Base-by-base conservation (phyloP, 2,329 filamentous ascomycete genomes). In the Botrytis medusae region DNA sequence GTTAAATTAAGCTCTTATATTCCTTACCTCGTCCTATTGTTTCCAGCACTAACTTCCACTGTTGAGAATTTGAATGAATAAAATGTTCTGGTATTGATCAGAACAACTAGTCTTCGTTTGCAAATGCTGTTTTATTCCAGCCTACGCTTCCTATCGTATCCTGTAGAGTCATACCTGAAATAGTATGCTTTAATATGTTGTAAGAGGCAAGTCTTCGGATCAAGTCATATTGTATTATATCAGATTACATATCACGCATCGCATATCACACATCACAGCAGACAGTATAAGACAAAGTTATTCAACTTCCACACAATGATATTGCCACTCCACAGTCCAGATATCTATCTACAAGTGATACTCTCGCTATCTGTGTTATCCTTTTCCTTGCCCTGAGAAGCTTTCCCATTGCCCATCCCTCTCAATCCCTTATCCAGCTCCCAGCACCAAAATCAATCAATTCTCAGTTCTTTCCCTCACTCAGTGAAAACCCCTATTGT, bases 301-400 rank as follows among this genome's bases (percentile, higher is more conserved):
- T 20, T 57, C 34, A 42, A 69, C 65, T 42, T 69, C 34, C 48
- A 69, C 65, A 57, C 48, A 32, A 69, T 69, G 65, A 44, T 59
- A 69, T 57, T 69, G 48, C 37, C 65, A 69, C 40, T n/a, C 48
- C 42, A 48, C 44, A 44, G 48, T 34, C 9, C 22, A 48, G 40
- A 57, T 40, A 67, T 59, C 63, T 65, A 65, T 65, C 65, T 69
- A 69, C 34, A 57, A 42, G 51, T 69, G 34, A 32, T 59, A 25
- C 29, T 40, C 25, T n/a, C 34, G 14, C 42, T 6, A 22, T 18
- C 12, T 20, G 18, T 32, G 18, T 2, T 14, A 68, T 40, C n/a
- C 34, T 57, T 51, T 42, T 42, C 34, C 48, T 54, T 32, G 10
- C n/a, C n/a, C n/a, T 32, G 37, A 2, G 10, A n/a, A n/a, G 22